Evolutionary conservation across 2,329 filamentous ascomycete species (phyloP).

Genomic region (Harringtonia aguacate): DNA sequence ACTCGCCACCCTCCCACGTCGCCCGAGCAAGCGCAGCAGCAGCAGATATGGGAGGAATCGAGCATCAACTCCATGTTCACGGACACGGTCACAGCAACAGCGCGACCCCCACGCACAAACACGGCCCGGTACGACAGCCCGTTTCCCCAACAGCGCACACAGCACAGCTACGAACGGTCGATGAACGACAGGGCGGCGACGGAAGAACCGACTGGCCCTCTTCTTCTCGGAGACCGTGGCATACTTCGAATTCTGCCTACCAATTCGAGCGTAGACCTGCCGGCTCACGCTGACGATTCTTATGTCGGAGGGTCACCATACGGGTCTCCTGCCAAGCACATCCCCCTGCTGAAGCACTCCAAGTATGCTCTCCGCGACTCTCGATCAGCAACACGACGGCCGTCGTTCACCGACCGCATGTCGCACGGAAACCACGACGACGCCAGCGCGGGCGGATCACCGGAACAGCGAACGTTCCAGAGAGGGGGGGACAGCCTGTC

Average conservation of each 20-base stretch:
- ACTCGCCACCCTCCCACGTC: slow-evolving; percentile 9
- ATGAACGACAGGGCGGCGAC: background rate
- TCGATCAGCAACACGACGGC: slow-evolving; percentile 14
- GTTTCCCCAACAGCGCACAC: slow-evolving; percentile 11
- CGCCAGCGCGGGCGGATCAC: slow-evolving; percentile 8
- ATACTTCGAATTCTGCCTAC: slow-evolving; percentile 22
- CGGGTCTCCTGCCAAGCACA: slow-evolving; percentile 17
- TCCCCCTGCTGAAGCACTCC: slow-evolving; percentile 17
- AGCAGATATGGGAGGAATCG: slow-evolving; percentile 25
- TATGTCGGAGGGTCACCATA: slow-evolving; percentile 15
- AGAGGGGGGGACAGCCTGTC: slow-evolving; percentile 2
- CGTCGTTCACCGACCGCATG: slow-evolving; percentile 11
- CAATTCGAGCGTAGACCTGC: slow-evolving; percentile 9
- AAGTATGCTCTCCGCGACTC: slow-evolving; percentile 29
- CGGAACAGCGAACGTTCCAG: slow-evolving; percentile 10
- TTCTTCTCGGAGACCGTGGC: slow-evolving; percentile 26
- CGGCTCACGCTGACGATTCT: slow-evolving; percentile 15
- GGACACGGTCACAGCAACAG: slow-evolving; percentile 8
- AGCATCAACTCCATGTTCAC: slow-evolving; percentile 21
- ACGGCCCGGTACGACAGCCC: slow-evolving; percentile 8
- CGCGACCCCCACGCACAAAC: slow-evolving; percentile 1
- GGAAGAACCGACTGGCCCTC: slow-evolving; percentile 8
- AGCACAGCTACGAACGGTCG: slow-evolving; percentile 12
- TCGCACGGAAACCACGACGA: slow-evolving; percentile 6
- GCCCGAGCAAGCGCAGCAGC: slow-evolving; percentile 14